These are phyloP conservation scores for Aurifilum marmelostoma DNA, from an alignment of 2,329 filamentous ascomycete genomes.

Conservation along the genomic window DNA sequence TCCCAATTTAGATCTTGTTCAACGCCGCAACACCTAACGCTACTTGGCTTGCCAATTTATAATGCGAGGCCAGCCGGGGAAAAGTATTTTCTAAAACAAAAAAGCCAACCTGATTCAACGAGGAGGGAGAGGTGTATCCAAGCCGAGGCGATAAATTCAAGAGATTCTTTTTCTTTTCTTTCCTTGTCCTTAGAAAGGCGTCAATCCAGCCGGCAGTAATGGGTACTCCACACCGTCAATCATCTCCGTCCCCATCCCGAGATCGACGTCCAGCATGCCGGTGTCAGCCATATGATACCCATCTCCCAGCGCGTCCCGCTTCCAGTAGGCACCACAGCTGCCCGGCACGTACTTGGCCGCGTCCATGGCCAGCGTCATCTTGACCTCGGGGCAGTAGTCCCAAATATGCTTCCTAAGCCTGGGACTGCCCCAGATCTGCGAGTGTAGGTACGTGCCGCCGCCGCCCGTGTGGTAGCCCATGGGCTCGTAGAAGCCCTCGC, in stretches of 20 bases:
- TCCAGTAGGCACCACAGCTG: constrained; percentile 50
- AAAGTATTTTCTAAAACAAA: too few species aligned
- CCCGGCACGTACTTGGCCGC: constrained; percentile 55
- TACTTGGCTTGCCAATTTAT: neutral
- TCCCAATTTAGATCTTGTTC: neutral
- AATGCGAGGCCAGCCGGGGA: too few species aligned
- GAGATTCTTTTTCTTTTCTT: too few species aligned
- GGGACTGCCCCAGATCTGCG: constrained; percentile 51
- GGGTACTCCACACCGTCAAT: constrained; percentile 48
- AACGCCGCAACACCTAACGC: constrained; percentile 19
- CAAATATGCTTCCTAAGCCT: constrained; percentile 51
- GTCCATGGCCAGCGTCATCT: constrained; percentile 48
- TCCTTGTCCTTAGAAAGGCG: constrained; percentile 37
- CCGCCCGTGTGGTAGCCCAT: constrained; percentile 59
- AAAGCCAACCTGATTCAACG: neutral
- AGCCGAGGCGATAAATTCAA: neutral
- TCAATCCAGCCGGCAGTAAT: constrained; percentile 41
- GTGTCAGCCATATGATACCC: constrained; percentile 29
- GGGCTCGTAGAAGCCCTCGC: constrained; percentile 46
- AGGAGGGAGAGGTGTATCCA: neutral
- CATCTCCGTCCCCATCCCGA: constrained; percentile 44
- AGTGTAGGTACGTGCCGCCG: constrained; percentile 45
- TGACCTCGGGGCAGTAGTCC: constrained; percentile 60
- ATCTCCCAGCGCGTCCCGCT: constrained; percentile 39
- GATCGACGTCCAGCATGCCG: constrained; percentile 32